A percentile compares a stretch with the other conserved stretches of the same genome.
Conservation (phyloP, 176 grass and related monocot genomes). For the Neostapfia colusana region DNA sequence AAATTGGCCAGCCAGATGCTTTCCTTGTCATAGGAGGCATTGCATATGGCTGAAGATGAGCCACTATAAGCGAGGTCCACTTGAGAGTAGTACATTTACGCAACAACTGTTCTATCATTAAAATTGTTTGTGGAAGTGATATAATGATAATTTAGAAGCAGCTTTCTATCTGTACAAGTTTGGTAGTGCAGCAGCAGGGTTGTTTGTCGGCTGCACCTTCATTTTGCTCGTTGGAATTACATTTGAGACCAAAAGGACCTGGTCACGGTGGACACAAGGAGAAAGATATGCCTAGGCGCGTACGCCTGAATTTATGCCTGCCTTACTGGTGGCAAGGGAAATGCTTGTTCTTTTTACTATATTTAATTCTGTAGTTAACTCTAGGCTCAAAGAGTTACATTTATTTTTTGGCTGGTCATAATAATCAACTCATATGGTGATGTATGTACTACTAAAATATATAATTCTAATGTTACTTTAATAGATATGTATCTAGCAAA, state of each 20-base stretch:
- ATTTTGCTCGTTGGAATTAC: too few species aligned
- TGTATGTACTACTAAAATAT: too few species aligned
- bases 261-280: too few species aligned
- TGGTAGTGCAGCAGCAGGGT: not conserved
- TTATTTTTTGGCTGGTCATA: not conserved
- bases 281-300: too few species aligned
- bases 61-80: too few species aligned
- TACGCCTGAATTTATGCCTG: too few species aligned
- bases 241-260: not conserved
- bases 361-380: too few species aligned
- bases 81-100: too few species aligned
- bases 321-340: too few species aligned
- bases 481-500: not conserved
- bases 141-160: not conserved
- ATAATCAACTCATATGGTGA: not conserved
- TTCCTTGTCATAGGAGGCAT: not conserved
- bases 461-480: not conserved
- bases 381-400: too few species aligned
- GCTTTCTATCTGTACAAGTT: not conserved
- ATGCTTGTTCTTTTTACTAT: too few species aligned
- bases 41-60: not conserved
- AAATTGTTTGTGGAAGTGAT: not conserved
- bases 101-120: not conserved
- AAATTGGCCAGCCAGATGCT: conserved; percentile 4
- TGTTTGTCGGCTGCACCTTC: not conserved